Conservation (phyloP, 371 early-diverging fungal species). For the Cokeromyces recurvatus region DNA sequence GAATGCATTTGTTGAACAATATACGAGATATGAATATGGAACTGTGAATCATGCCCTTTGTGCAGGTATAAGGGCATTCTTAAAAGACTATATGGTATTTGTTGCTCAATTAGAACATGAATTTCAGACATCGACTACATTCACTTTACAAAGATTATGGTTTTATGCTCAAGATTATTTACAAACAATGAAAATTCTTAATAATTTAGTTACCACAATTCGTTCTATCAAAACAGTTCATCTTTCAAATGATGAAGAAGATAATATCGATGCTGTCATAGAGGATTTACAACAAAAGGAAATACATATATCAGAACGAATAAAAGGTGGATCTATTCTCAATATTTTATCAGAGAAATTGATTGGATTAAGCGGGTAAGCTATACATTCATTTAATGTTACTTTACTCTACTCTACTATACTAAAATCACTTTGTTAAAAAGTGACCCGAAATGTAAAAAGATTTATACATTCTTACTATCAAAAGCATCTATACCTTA, state of each 20-base stretch:
- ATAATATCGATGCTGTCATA: constrained; percentile 50
- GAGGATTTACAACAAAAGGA: constrained; percentile 42
- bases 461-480: constrained; percentile 74
- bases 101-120: constrained; percentile 91
- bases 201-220: constrained; percentile 55
- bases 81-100: constrained; percentile 80
- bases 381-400: no score
- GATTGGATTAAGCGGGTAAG: constrained; percentile 61
- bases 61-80: constrained; percentile 67
- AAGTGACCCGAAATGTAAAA: constrained; percentile 73
- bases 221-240: constrained; percentile 10
- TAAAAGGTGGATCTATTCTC: constrained; percentile 61
- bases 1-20: constrained; percentile 67
- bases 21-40: constrained; percentile 78
- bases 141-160: constrained; percentile 89
- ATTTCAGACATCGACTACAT: constrained; percentile 64
- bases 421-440: no score
- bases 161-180: constrained; percentile 77
- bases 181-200: constrained; percentile 65
- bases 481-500: constrained; percentile 79
- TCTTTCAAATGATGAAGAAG: constrained; percentile 4
- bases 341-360: constrained; percentile 60
- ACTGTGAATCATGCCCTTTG: constrained; percentile 87
- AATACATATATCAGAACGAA: not conserved
- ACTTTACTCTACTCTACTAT: no score